Conservation (phyloP, 164 flowering plant genomes). For the Malania oleifera region DNA sequence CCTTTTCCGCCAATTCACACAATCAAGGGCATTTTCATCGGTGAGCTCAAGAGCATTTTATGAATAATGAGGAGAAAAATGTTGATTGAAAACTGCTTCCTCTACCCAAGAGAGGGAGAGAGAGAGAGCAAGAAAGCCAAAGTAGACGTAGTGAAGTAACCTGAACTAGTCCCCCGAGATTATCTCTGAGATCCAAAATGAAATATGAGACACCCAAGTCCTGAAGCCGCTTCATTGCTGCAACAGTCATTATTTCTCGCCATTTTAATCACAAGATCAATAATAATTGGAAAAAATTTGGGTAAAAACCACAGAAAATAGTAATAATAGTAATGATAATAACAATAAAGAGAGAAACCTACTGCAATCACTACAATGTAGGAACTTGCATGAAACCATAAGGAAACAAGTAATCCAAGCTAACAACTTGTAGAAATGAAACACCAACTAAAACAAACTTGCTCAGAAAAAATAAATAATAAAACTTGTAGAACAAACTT, state of each 20-base stretch:
- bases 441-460: not conserved
- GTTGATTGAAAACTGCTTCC: no score
- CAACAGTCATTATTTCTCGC: slow-evolving; percentile 19
- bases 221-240: slow-evolving; percentile 90
- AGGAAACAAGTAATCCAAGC: not conserved
- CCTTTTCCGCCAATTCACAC: no score
- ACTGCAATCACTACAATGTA: not conserved
- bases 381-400: not conserved
- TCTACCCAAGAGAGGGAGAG: no score
- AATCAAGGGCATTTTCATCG: no score
- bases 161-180: slow-evolving; percentile 97
- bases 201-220: slow-evolving; percentile 84
- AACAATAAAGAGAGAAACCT: not conserved
- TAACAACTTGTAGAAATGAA: not conserved
- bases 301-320: not conserved
- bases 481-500: no score
- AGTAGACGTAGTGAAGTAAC: slow-evolving; percentile 24
- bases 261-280: not conserved
- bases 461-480: no score
- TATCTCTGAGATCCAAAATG: slow-evolving; percentile 87
- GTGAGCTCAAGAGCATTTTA: no score
- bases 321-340: not conserved
- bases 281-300: not conserved
- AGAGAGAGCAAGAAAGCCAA: not conserved
- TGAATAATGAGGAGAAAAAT: no score